Evolutionary conservation across 2,329 filamentous ascomycete genomes (phyloP), one percentile per base, ranked within the genome.

Genomic region (Leptodontidium sp.): DNA sequence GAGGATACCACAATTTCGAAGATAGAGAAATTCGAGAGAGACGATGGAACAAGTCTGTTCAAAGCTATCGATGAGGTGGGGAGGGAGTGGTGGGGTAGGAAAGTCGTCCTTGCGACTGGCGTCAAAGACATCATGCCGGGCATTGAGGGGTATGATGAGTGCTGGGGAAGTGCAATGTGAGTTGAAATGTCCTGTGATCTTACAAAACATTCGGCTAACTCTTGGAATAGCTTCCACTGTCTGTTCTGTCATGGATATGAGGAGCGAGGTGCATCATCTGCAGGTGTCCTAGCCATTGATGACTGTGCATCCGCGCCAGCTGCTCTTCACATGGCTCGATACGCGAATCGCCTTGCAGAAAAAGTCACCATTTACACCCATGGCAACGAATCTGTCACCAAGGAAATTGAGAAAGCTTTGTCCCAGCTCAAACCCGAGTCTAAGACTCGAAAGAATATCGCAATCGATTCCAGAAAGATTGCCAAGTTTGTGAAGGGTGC

Each of bases 241-340:
- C 81, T 89, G 1, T 88, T 85, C 72, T 90, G 87, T 76, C 82
- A 89, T 55, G 87, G 87, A 4, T 89, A 82, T 74, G 87, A 90
- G 70, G 85, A 89, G 62, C 81, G 83, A 15, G 85, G 84, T 1
- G 75, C 77, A 2, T 73, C 78, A 0, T 83, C 83, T 0, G 81
- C 81, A 0, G 85, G 85, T 0, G 74, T 88, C 4, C 79, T 88
- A 2, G 83, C 82, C 1, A 78, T 79, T 12, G 82, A 80, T 1
- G 71, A 78, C 55, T 58, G 80, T 15, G 77, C 76, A 4, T 73
- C 72, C 8, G 55, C 78, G 0, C 71, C 76, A 11, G 75, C 80
- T 59, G 78, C 82, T 7, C 68, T 79, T 0, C 81, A 84, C 67
- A 67, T 85, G 11, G 78, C 81, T 0, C 79, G 81, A 52, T 83